Evolutionary conservation across 805 yeast species (phyloP), one percentile per base, ranked within the genome.

Genomic region (Zygosaccharomyces rouxii): DNA sequence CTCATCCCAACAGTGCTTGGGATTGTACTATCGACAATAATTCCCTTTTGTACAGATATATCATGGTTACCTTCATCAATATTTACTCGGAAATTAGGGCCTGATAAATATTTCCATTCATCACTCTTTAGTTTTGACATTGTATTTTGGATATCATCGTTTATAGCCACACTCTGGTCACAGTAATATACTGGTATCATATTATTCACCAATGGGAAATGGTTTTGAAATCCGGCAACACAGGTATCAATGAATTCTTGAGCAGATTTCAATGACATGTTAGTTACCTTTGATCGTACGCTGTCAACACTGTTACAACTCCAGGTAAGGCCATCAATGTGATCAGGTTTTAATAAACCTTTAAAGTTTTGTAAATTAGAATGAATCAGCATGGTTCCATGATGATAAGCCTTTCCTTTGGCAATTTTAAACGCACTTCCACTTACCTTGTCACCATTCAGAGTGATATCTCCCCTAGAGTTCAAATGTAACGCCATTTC

Each of bases 341-440:
- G 66, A 38, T 73, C 75, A 13, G 82, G 70, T 30, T 76, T 74
- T 50, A 94, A 71, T 11, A 88, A 63, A n/a, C 78, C 71, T 1
- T 81, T 71, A 49, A 94, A 71, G 0, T 74, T 67, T n/a, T 72
- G 73, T 22, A 94, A 67, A 33, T 81, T 72, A 37, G 95, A 81
- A 47, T 78, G 70, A 21, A 94, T 70, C 6, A 94, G 72, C 96
- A 94, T 87, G 0, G 99, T 94, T 0, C 97, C 99, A 69, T 94
- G 99, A 63, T 94, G 99, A 55, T 90, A 84, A 5, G 96, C 81
- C 56, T 81, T 80, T 0, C 94, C 90, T 42, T 77, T 76, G 4
- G 95, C 83, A 28, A 94, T 73, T 63, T 90, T 90, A 67, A 79
- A 94, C 0, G 99, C 97, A 6, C 96, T 86, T 0, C 99, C 99